Evolutionary conservation across 192 early-diverging fungal genomes (phyloP).

Genomic region (Paraglomus brasilianum): DNA sequence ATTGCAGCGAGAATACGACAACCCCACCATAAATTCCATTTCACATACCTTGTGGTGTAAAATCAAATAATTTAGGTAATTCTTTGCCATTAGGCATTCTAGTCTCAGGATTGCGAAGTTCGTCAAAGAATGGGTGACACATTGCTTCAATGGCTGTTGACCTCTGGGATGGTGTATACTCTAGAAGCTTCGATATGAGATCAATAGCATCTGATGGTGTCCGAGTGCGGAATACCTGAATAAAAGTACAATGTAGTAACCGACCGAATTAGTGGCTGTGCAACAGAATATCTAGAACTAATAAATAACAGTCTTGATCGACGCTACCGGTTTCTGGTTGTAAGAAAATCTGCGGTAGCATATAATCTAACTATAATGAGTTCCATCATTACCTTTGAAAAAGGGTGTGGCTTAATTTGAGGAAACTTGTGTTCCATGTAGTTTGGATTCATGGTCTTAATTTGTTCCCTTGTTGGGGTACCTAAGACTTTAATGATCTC

Average conservation of each 20-base stretch:
- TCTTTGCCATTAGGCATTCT: slow-evolving; percentile 78
- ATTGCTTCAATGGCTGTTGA: slow-evolving; percentile 88
- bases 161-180: slow-evolving; percentile 86
- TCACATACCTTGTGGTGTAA: slow-evolving; percentile 65
- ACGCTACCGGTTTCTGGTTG: neutral
- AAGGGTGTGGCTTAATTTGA: slow-evolving; percentile 92
- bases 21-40: neutral
- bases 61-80: slow-evolving; percentile 91
- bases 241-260: neutral
- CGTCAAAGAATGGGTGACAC: slow-evolving; percentile 96
- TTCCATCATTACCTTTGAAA: slow-evolving; percentile 63
- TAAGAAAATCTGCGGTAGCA: too few species aligned
- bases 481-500: slow-evolving; percentile 99
- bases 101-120: slow-evolving; percentile 83
- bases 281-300: neutral
- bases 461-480: slow-evolving; percentile 94
- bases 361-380: neutral
- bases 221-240: slow-evolving; percentile 79
- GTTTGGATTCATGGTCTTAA: slow-evolving; percentile 96
- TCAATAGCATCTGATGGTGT: slow-evolving; percentile 85
- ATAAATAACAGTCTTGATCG: neutral
- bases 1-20: neutral
- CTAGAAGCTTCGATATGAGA: slow-evolving; percentile 79
- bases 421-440: slow-evolving; percentile 99
- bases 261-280: neutral